Evolutionary conservation across 2,329 filamentous ascomycete species (phyloP).

Genomic region (Exophiala viscosa): DNA sequence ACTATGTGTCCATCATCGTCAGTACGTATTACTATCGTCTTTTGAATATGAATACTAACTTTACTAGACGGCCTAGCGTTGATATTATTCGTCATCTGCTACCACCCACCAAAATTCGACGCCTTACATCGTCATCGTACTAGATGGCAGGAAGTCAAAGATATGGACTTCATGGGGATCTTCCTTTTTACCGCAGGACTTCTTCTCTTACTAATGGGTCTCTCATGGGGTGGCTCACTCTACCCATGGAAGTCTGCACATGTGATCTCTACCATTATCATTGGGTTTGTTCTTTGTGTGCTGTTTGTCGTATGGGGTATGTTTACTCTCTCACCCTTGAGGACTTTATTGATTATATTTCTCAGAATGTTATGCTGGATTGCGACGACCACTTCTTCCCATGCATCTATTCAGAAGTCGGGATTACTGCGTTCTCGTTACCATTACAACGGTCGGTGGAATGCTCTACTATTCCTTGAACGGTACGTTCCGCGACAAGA

Average conservation of each 20-base stretch:
- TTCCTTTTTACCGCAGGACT: slow-evolving; percentile 41
- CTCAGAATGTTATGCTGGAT: too few relatives aligned
- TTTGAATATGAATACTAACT: slow-evolving; percentile 44
- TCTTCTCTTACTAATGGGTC: slow-evolving; percentile 42
- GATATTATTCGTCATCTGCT: too few relatives aligned
- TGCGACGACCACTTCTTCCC: too few relatives aligned
- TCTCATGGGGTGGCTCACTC: slow-evolving; percentile 39
- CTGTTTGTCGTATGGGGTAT: too few relatives aligned
- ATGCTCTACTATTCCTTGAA: too few relatives aligned
- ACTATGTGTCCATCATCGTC: slow-evolving; percentile 39
- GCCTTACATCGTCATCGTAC: too few relatives aligned
- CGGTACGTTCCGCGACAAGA: slow-evolving; percentile 4
- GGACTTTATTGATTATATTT: too few relatives aligned
- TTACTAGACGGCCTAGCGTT: slow-evolving; percentile 33
- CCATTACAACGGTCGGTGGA: too few relatives aligned
- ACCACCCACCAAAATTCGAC: too few relatives aligned
- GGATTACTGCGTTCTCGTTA: slow-evolving; percentile 21
- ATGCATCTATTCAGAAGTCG: background rate
- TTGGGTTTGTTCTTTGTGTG: slow-evolving; percentile 31
- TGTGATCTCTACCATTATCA: slow-evolving; percentile 36
- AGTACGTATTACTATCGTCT: slow-evolving; percentile 48
- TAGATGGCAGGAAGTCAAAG: too few relatives aligned
- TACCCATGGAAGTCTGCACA: slow-evolving; percentile 42
- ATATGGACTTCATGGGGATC: slow-evolving; percentile 37
- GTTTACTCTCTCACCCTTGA: too few relatives aligned